Evolutionary conservation across 2,329 filamentous ascomycete genomes (phyloP).

Genomic region (Didymella sp.): DNA sequence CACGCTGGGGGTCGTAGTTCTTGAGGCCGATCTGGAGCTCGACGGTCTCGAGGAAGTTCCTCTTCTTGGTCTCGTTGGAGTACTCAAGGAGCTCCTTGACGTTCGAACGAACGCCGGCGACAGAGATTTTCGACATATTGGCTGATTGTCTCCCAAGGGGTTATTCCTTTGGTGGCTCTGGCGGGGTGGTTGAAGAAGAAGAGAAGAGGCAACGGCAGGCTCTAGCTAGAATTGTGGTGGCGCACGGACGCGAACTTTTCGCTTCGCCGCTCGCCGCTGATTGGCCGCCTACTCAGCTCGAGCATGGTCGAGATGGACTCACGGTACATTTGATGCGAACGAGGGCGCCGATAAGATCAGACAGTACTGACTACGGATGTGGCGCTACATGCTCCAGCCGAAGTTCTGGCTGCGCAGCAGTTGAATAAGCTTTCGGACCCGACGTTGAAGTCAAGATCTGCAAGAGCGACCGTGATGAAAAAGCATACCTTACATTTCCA

Average conservation of each 20-base stretch:
- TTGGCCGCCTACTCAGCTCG: not conserved
- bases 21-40: conserved; percentile 65
- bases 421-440: not conserved
- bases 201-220: conserved; percentile 19
- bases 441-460: not conserved
- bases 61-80: conserved; percentile 94
- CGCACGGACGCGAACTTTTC: conserved; percentile 13
- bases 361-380: too few relatives aligned
- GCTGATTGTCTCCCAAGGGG: conserved; percentile 59
- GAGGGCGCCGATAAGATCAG: not conserved
- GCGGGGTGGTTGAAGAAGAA: conserved; percentile 42
- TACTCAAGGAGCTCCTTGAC: conserved; percentile 94
- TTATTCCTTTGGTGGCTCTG: conserved; percentile 51
- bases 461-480: not conserved
- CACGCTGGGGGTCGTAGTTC: conserved; percentile 85
- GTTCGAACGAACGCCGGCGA: conserved; percentile 93
- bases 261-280: conserved; percentile 4
- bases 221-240: conserved; percentile 11
- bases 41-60: conserved; percentile 96
- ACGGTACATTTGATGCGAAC: not conserved
- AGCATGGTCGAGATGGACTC: not conserved
- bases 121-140: conserved; percentile 85
- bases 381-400: too few relatives aligned
- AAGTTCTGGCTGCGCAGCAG: not conserved
- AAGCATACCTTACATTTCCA: conserved; percentile 17